Conservation (phyloP, 139 green algal species). For the Auxenochlorella pyrenoidosa region DNA sequence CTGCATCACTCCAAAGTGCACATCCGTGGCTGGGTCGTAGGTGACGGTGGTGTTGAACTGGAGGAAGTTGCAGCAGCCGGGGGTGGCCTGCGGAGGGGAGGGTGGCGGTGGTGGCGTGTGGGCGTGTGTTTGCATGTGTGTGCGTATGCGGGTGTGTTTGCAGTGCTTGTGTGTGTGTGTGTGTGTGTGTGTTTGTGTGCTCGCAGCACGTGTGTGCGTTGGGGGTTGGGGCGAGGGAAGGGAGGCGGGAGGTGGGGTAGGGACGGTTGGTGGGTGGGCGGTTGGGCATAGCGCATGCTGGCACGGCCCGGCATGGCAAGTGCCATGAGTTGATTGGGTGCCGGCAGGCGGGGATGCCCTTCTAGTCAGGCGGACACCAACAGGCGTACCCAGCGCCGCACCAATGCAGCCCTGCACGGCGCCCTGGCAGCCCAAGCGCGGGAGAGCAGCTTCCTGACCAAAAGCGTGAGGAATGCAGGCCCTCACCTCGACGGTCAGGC, state of each 20-base stretch:
- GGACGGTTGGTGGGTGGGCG: no score
- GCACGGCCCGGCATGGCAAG: no score
- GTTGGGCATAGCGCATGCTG: no score
- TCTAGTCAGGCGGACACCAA: no score
- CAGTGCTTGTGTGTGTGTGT: not conserved
- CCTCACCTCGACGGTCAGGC: not conserved
- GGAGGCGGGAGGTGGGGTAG: not conserved
- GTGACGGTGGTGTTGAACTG: not conserved
- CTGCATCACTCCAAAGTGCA: not conserved
- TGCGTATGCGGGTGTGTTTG: not conserved
- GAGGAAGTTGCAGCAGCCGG: slow-evolving; percentile 27
- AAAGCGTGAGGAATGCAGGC: not conserved
- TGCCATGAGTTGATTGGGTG: not conserved
- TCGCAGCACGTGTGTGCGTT: not conserved
- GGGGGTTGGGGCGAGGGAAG: no score
- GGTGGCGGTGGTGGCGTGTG: not conserved
- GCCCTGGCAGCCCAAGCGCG: no score
- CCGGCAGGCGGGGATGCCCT: no score
- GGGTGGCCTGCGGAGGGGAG: not conserved
- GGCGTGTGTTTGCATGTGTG: not conserved
- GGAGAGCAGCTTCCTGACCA: no score
- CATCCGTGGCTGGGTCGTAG: not conserved
- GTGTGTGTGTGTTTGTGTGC: not conserved
- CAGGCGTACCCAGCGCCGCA: no score
- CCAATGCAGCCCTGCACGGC: no score